These are phyloP conservation scores for Bipolaris victoriae DNA, from an alignment of 2,329 filamentous ascomycete species.

Conservation along the genomic window DNA sequence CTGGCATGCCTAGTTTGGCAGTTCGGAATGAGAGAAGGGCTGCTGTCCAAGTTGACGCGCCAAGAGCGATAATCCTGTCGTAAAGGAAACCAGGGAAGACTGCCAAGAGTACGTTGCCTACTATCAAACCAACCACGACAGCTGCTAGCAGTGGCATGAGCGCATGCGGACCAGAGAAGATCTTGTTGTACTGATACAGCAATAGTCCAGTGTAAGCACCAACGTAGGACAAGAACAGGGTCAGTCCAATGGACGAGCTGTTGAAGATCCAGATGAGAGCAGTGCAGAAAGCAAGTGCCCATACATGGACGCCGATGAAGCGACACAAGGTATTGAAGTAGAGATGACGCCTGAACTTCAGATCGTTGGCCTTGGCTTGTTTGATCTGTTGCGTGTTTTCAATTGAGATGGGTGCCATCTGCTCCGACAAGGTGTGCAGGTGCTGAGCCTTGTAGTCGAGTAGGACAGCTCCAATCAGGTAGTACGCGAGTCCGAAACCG, in stretches of 20 bases:
- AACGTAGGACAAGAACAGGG: slow-evolving; percentile 59
- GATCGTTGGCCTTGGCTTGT: slow-evolving; percentile 53
- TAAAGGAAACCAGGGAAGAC: slow-evolving; percentile 52
- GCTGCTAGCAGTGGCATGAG: slow-evolving; percentile 57
- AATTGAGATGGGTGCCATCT: slow-evolving; percentile 51
- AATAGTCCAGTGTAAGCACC: slow-evolving; percentile 60
- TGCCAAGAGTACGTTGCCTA: slow-evolving; percentile 55
- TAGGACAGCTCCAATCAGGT: slow-evolving; percentile 62
- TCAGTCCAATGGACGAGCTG: slow-evolving; percentile 49
- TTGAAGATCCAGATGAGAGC: slow-evolving; percentile 62
- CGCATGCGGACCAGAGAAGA: slow-evolving; percentile 58
- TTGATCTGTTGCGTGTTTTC: slow-evolving; percentile 52
- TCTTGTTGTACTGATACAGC: slow-evolving; percentile 58
- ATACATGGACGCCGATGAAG: slow-evolving; percentile 60
- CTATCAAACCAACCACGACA: slow-evolving; percentile 53
- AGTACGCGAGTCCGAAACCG: slow-evolving; percentile 64
- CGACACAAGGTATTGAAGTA: slow-evolving; percentile 59
- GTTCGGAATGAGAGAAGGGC: slow-evolving; percentile 57
- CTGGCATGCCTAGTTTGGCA: slow-evolving; percentile 57
- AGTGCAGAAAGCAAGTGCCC: slow-evolving; percentile 58
- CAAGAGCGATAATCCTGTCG: slow-evolving; percentile 57
- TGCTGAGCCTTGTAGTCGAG: slow-evolving; percentile 63
- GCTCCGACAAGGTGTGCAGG: slow-evolving; percentile 55
- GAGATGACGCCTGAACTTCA: slow-evolving; percentile 54
- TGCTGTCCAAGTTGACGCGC: slow-evolving; percentile 58